phyloP scores from a whole-genome alignment of 371 early-diverging fungal genomes.

The Haplosporangium sp. region DNA sequence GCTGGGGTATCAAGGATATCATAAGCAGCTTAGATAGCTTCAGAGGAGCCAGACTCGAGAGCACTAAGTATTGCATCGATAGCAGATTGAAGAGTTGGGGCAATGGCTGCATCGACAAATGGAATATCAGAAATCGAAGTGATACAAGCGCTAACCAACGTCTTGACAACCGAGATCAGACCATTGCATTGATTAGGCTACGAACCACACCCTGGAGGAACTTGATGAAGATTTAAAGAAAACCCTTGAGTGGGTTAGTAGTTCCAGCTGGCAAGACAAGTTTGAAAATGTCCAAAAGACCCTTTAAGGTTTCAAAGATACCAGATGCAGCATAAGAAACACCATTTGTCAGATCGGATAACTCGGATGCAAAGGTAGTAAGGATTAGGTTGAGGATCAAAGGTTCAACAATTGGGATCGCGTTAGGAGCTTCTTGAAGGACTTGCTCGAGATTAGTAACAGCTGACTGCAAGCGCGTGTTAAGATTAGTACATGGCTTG shows the following conservation, averaged over 20 bases:
- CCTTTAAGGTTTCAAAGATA: slow-evolving; percentile 4
- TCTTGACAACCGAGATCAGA: slow-evolving; percentile 3
- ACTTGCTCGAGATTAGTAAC: slow-evolving; percentile 8
- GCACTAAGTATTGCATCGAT: neutral
- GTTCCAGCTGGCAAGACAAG: neutral
- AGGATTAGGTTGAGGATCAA: slow-evolving; percentile 10
- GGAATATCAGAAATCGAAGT: neutral
- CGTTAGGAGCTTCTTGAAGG: neutral
- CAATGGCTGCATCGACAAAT: neutral
- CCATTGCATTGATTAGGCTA: neutral
- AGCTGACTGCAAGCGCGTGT: neutral
- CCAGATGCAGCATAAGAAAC: slow-evolving; percentile 5
- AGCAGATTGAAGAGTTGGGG: neutral
- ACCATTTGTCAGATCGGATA: slow-evolving; percentile 8
- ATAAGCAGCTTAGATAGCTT: slow-evolving; percentile 3
- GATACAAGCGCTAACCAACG: neutral
- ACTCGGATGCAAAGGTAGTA: neutral
- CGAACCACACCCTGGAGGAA: slow-evolving; percentile 13
- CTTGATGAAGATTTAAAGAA: neutral
- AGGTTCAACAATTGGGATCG: slow-evolving; percentile 21
- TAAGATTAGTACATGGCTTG: neutral
- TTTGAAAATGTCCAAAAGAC: neutral
- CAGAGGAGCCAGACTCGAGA: neutral
- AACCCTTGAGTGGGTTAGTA: slow-evolving; percentile 1
- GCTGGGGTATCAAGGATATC: neutral